Conservation (phyloP, 1,139 yeast genomes). For the Zygosaccharomyces sapae region DNA sequence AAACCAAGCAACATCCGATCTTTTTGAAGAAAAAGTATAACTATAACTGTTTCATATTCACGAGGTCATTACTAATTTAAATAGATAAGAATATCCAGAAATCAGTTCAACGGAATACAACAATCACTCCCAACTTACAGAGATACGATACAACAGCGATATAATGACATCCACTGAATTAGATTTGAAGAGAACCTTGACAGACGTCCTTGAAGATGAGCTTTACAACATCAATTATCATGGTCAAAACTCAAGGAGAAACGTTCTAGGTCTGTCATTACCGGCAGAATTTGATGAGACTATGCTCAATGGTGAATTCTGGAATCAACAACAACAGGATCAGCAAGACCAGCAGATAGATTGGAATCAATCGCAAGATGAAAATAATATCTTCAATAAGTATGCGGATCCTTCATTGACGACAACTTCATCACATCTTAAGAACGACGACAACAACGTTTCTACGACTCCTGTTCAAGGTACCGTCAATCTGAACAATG, state of each 20-base stretch:
- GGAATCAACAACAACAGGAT: constrained; percentile 11
- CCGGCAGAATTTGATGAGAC: constrained; percentile 12
- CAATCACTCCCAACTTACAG: too few relatives aligned
- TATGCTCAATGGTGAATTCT: constrained; percentile 5
- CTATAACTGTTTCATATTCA: constrained; percentile 4
- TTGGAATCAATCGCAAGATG: constrained; percentile 1
- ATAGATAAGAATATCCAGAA: constrained; percentile 1
- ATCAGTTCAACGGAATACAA: not conserved
- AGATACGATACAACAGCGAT: too few relatives aligned
- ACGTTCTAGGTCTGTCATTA: constrained; percentile 17
- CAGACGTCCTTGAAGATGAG: constrained; percentile 65
- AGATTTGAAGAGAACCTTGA: constrained; percentile 45
- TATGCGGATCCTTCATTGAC: constrained; percentile 40
- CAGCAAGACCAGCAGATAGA: constrained; percentile 9
- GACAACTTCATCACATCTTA: constrained; percentile 24
- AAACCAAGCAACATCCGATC: too few relatives aligned
- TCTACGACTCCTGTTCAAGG: constrained; percentile 23
- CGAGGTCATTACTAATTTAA: constrained; percentile 1
- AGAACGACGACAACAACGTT: constrained; percentile 1
- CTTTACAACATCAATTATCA: constrained; percentile 43
- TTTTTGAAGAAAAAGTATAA: too few relatives aligned
- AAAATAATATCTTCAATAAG: constrained; percentile 35
- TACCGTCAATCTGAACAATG: constrained; percentile 27
- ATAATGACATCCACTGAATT: constrained; percentile 34
- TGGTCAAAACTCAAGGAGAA: constrained; percentile 14